Evolutionary conservation across 75 land plant genomes (phyloP), one percentile per base, ranked within the genome.

Genomic region (Pinus albicaulis): DNA sequence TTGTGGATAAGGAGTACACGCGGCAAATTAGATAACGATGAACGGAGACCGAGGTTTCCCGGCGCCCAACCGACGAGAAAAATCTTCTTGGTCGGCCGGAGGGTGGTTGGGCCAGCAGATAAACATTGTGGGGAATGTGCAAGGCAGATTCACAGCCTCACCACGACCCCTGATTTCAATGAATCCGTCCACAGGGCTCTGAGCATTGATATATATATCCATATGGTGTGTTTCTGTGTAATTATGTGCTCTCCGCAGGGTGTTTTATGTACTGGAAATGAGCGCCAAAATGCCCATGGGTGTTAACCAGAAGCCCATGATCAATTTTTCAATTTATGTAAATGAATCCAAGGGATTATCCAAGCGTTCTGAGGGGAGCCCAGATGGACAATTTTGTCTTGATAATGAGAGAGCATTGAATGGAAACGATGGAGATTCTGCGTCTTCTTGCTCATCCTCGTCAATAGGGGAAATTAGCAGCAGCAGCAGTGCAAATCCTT

Each of bases 391-490:
- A 10, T 48, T 48, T 48, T 57, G 59, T 16, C n/a, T 7, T 66
- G 20, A 16, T 19, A 16, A 5, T 65, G 69, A 34, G 8, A 4
- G 7, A 36, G 19, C 5, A 38, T 36, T 65, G 48, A 34, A 65
- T 31, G 69, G 15, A 65, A 36, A 26, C 31, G 19, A 25, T 28
- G 68, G 20, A 22, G 38, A 66, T 48, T 26, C 3, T 38, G 34
- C 20, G 3, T 66, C 20, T 36, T 66, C 70, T 36, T 66, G 22
- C 0, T 66, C 68, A 25, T 64, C 68, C 52, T 73, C 82, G 68
- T 85, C 89, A 17, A 82, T 85, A 71, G 83, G 83, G 56, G 88
- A 88, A 34, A 60, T 59, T 63, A 81, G 78, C 58, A 86, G 90
- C 63, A 8, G 48, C 70, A 66, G 70, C 16, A n/a, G 70, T 19